Evolutionary conservation across 1,139 yeast genomes (phyloP), one percentile per base, ranked within the genome.

Genomic region (Zygosaccharomyces sapae): DNA sequence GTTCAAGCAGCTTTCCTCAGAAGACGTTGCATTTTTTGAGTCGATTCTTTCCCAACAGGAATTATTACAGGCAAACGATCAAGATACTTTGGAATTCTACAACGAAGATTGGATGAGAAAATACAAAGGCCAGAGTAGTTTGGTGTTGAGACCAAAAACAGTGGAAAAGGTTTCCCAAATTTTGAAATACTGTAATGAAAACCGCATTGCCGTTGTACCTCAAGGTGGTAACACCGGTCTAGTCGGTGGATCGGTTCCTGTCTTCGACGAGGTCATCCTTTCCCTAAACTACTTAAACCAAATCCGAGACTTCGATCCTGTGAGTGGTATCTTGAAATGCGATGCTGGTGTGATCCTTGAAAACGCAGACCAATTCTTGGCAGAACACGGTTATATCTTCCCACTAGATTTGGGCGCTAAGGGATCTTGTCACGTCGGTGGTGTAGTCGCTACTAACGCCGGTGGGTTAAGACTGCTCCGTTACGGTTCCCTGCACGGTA

Each of bases 21-120:
- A 70, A 4, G 95, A 90, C 61, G 52, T 90, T n/a, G 74, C 68
- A 0, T 74, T 67, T 57, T 92, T 92, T 71, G 71, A 72, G 55
- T 63, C 78, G 0, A 70, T 90, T 27, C 68, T 89, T 51, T 70
- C 73, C 1, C 71, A 68, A 59, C 75, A 69, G 43, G 78, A 68
- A 52, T 73, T 77, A 50, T 67, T 71, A 46, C 77, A 62, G 55
- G 82, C 70, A 45, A 74, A 78, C 3, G 79, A 77, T 51, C 67
- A 68, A 8, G 83, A 80, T 43, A 95, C 86, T 59, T 71, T 90
- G 44, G 76, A 78, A 30, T 79, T 78, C 52, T 87, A 71, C 73
- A 92, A 92, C 62, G 94, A 86, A 65, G 98, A 92, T 67, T 88
- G 96, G 94, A 92, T 90, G 97, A 77, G 89, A 65, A 92, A 92